Evolutionary conservation across 192 early-diverging fungal species (phyloP).

Genomic region (Phlyctochytrium bullatum): DNA sequence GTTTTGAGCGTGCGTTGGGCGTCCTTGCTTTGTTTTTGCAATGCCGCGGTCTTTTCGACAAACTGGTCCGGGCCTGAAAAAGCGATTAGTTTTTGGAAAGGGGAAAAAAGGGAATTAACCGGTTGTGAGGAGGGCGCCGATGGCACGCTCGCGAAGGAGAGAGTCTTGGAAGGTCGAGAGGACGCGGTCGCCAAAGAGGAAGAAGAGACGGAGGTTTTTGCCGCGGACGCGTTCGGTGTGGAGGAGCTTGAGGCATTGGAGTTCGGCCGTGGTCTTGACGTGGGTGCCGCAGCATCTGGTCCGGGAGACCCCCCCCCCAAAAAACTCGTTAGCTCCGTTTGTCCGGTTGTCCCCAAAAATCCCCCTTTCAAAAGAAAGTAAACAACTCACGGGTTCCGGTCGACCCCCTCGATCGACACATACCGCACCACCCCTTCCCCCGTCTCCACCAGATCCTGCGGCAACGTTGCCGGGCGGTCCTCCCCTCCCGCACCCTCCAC

Average conservation of each 20-base stretch:
- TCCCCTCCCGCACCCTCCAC: conserved; percentile 19
- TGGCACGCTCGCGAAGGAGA: neutral
- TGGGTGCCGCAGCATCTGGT: conserved; percentile 71
- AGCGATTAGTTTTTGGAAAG: neutral
- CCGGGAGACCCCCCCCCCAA: neutral
- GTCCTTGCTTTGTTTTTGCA: neutral
- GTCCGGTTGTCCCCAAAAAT: too few species aligned
- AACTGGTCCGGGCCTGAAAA: conserved; percentile 6
- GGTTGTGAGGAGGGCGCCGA: conserved; percentile 6
- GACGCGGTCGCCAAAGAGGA: conserved; percentile 66
- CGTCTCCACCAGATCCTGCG: conserved; percentile 50
- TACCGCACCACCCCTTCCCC: conserved; percentile 47
- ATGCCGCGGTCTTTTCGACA: conserved; percentile 1
- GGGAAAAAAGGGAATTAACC: neutral
- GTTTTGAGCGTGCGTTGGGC: neutral
- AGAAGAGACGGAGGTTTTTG: conserved; percentile 63
- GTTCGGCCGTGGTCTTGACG: conserved; percentile 52
- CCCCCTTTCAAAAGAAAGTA: neutral
- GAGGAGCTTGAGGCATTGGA: conserved; percentile 65
- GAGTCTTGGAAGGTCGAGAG: conserved; percentile 9
- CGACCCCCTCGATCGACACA: conserved; percentile 48
- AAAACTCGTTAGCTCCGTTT: too few species aligned
- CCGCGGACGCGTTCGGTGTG: conserved; percentile 63
- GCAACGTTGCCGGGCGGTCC: conserved; percentile 47
- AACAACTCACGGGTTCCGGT: conserved; percentile 45